A percentile compares a stretch with the other conserved stretches of the same genome.
phyloP scores from a whole-genome alignment of 805 yeast genomes.

The Candida sithepensis region DNA sequence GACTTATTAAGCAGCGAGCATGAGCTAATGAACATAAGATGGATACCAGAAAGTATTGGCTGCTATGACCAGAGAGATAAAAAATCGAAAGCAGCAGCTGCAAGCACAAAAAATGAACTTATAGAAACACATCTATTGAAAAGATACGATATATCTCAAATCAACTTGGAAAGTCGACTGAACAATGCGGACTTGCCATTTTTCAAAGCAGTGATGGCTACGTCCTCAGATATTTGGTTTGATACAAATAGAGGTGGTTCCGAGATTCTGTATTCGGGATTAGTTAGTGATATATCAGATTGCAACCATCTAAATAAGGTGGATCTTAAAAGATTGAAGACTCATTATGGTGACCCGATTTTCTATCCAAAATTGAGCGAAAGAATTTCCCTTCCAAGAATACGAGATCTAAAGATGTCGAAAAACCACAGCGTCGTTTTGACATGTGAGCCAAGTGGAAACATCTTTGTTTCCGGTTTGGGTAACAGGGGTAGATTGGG shows the following conservation, averaged over 20 bases:
- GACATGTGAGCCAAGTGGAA: slow-evolving; percentile 45
- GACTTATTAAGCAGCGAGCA: slow-evolving; percentile 51
- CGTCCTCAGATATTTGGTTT: slow-evolving; percentile 7
- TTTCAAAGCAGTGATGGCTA: slow-evolving; percentile 4
- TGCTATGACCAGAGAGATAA: slow-evolving; percentile 27
- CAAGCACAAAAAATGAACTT: background rate
- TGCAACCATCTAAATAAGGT: slow-evolving; percentile 11
- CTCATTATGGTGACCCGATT: slow-evolving; percentile 21
- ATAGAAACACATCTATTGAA: background rate
- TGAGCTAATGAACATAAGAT: slow-evolving; percentile 38
- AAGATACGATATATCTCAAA: slow-evolving; percentile 9
- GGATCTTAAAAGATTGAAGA: slow-evolving; percentile 19
- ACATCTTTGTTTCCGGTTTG: slow-evolving; percentile 60
- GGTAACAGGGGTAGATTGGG: slow-evolving; percentile 75
- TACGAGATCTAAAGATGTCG: slow-evolving; percentile 49
- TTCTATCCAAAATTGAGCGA: slow-evolving; percentile 17
- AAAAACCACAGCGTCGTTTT: slow-evolving; percentile 63
- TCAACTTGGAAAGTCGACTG: slow-evolving; percentile 30
- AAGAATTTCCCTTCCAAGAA: slow-evolving; percentile 38
- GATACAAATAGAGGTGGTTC: slow-evolving; percentile 46
- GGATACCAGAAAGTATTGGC: slow-evolving; percentile 27
- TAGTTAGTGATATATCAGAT: slow-evolving; percentile 28
- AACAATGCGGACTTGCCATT: slow-evolving; percentile 1
- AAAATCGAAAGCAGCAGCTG: background rate
- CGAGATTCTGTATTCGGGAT: slow-evolving; percentile 58